Conservation (phyloP, 2,329 filamentous ascomycete genomes). For the Penicillium rolfsii region DNA sequence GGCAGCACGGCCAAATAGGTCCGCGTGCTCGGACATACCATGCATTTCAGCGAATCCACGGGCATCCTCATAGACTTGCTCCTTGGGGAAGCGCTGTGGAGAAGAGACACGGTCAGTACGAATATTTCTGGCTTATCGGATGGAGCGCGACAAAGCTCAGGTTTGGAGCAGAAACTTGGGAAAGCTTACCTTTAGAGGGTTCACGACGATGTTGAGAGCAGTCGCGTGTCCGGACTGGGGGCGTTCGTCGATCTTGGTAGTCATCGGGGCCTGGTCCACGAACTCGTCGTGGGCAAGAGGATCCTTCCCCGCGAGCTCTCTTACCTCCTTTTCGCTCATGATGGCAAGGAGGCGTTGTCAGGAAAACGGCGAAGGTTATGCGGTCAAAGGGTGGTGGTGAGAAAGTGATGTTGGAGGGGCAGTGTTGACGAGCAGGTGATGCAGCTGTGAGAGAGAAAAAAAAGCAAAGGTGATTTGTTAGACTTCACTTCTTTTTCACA, state of each 20-base stretch:
- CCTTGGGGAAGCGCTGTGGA: slow-evolving; percentile 36
- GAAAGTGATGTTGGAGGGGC: not conserved
- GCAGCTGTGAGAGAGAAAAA: not conserved
- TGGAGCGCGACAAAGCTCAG: not conserved
- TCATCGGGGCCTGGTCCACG: not conserved
- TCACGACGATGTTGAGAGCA: slow-evolving; percentile 53
- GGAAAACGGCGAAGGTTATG: not conserved
- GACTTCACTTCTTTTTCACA: not conserved
- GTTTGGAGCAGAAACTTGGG: not conserved
- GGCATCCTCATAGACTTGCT: slow-evolving; percentile 40
- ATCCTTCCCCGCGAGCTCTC: slow-evolving; percentile 1
- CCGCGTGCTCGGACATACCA: slow-evolving; percentile 43
- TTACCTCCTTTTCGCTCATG: slow-evolving; percentile 21
- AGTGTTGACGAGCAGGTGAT: not conserved
- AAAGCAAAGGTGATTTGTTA: not conserved
- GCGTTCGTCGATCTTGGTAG: not conserved
- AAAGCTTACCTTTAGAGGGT: slow-evolving; percentile 49
- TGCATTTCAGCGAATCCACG: slow-evolving; percentile 34
- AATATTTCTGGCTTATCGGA: not conserved
- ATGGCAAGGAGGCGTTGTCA: not conserved
- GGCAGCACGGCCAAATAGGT: slow-evolving; percentile 41
- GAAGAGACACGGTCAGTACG: slow-evolving; percentile 2
- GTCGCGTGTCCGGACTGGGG: slow-evolving; percentile 43
- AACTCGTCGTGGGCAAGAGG: slow-evolving; percentile 18
- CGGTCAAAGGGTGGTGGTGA: not conserved